Evolutionary conservation across 495 filamentous ascomycete species (phyloP).

Genomic region (Podospora pseudopauciseta): DNA sequence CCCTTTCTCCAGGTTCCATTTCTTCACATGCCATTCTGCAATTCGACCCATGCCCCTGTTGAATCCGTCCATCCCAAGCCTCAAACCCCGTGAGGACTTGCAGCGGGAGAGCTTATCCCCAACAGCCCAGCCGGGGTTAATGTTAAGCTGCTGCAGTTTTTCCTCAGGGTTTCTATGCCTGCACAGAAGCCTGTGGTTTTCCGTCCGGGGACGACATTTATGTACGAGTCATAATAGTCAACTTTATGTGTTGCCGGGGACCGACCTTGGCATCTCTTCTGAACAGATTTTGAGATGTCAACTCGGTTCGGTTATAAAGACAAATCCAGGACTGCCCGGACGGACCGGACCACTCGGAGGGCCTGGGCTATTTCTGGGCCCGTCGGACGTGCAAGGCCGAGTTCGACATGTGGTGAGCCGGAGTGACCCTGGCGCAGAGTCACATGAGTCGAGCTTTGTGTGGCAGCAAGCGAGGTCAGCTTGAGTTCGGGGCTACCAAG

Average conservation of each 20-base stretch:
- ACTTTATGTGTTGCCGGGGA: neutral
- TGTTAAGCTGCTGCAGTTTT: neutral
- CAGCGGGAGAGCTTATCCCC: constrained; percentile 4
- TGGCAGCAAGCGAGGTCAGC: constrained; percentile 8
- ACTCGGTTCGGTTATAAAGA: neutral
- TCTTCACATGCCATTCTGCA: constrained; percentile 6
- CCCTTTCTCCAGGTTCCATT: constrained; percentile 5
- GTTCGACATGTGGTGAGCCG: constrained; percentile 6
- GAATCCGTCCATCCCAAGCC: neutral
- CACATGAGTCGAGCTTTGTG: constrained; percentile 8
- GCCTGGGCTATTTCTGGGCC: neutral
- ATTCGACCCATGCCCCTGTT: neutral
- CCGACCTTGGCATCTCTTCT: neutral
- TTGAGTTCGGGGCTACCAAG: neutral
- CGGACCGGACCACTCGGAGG: neutral
- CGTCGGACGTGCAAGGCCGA: constrained; percentile 1
- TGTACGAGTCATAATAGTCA: neutral
- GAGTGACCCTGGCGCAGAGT: constrained; percentile 5
- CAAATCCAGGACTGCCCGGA: neutral
- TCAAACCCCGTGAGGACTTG: neutral
- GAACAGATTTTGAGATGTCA: neutral
- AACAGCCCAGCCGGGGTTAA: constrained; percentile 1
- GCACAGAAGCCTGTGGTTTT: constrained; percentile 2
- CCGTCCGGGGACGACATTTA: neutral
- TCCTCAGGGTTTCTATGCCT: neutral